phyloP scores from a whole-genome alignment of 257 asterid species.

The Solanum peruvianum region DNA sequence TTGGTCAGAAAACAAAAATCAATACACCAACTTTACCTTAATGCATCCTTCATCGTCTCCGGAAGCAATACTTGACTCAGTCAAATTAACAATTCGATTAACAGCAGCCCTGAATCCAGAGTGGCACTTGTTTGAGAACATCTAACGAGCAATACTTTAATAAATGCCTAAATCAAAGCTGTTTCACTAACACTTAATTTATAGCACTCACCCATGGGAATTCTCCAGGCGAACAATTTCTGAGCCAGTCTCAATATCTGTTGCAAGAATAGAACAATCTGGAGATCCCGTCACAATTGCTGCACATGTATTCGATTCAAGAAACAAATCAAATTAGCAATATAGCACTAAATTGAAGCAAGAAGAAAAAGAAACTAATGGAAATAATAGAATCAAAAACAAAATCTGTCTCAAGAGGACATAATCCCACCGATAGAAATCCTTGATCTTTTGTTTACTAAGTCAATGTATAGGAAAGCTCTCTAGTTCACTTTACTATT shows the following conservation, averaged over 20 bases:
- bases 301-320: constrained; percentile 11
- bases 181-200: neutral
- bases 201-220: constrained; percentile 60
- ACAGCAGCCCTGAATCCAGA: constrained; percentile 60
- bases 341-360: neutral
- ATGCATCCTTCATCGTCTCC: constrained; percentile 88
- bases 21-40: constrained; percentile 38
- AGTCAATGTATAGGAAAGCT: neutral
- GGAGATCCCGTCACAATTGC: constrained; percentile 87
- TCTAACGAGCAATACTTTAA: neutral
- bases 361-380: neutral
- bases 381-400: neutral
- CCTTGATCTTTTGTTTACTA: neutral
- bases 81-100: constrained; percentile 67
- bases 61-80: constrained; percentile 79
- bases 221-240: constrained; percentile 55
- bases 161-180: neutral
- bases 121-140: neutral
- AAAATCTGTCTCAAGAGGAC: neutral
- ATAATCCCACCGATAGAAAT: neutral
- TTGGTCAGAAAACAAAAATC: neutral
- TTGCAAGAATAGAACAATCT: constrained; percentile 84
- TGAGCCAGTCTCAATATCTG: constrained; percentile 82
- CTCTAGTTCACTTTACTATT: neutral
- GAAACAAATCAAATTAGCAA: neutral